Conservation (phyloP, 2,329 filamentous ascomycete genomes). For the Eurotiales sp. region DNA sequence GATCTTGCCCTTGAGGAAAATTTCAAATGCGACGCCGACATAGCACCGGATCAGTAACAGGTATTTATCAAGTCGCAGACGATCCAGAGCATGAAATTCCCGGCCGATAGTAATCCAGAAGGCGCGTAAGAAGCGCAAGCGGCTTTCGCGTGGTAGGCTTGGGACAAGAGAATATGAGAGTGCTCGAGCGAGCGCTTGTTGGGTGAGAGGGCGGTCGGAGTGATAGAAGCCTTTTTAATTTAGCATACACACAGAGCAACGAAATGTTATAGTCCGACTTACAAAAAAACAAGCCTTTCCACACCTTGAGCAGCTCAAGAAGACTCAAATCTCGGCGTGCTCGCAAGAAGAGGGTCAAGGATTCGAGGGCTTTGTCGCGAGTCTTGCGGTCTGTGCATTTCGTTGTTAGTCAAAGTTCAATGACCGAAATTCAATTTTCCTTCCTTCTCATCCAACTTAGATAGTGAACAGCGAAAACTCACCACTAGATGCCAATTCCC, state of each 20-base stretch:
- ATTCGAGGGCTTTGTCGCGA: constrained; percentile 71
- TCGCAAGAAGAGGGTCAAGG: constrained; percentile 73
- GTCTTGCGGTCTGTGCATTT: constrained; percentile 64
- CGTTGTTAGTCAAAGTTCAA: neutral
- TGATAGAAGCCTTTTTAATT: constrained; percentile 68
- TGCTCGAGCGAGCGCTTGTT: constrained; percentile 76
- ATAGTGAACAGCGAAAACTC: constrained; percentile 32
- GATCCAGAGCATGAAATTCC: constrained; percentile 69
- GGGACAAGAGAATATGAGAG: constrained; percentile 66
- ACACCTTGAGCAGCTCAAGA: constrained; percentile 78
- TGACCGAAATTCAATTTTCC: no score
- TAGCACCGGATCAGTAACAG: constrained; percentile 77
- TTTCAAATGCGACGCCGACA: constrained; percentile 64
- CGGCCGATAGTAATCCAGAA: constrained; percentile 69
- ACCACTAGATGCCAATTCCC: constrained; percentile 82
- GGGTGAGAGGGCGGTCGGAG: constrained; percentile 81
- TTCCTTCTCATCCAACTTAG: neutral
- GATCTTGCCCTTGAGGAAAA: constrained; percentile 31
- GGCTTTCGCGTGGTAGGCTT: constrained; percentile 50
- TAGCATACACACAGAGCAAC: neutral
- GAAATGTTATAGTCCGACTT: constrained; percentile 22
- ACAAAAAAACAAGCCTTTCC: constrained; percentile 91
- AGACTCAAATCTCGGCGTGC: constrained; percentile 59
- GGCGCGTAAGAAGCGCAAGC: constrained; percentile 52
- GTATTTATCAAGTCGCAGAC: constrained; percentile 87